A percentile compares a stretch with the other conserved stretches of the same genome.
Conservation (phyloP, 495 filamentous ascomycete species). For the Friedmanniomyces simplex region DNA sequence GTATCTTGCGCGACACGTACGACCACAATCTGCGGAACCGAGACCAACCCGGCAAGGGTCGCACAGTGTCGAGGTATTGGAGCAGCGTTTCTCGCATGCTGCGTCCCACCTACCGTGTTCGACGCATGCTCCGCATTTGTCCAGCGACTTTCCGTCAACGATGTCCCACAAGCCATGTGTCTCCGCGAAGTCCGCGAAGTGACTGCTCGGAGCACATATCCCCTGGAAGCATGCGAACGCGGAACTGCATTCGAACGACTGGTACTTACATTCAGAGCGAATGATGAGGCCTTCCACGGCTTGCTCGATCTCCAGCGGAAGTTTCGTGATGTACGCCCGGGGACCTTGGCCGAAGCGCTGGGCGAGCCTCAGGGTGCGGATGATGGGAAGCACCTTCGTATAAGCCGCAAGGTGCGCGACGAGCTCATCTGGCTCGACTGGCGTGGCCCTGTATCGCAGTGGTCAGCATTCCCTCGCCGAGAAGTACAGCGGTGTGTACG, state of each 20-base stretch:
- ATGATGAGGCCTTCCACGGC: conserved; percentile 1
- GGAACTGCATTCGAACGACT: no score
- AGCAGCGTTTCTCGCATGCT: no score
- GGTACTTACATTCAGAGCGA: not conserved
- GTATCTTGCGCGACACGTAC: not conserved
- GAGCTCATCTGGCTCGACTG: conserved; percentile 2
- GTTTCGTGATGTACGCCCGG: conserved; percentile 12
- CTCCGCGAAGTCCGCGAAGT: no score
- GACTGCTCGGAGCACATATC: no score
- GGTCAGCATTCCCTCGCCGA: not conserved
- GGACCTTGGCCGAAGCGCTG: conserved; percentile 14
- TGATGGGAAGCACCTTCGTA: not conserved
- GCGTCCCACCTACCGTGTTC: no score
- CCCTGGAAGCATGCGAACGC: no score
- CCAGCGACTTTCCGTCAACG: no score
- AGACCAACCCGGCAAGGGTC: no score
- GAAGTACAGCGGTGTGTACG: not conserved
- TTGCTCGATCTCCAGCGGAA: conserved; percentile 8
- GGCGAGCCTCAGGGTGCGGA: conserved; percentile 6
- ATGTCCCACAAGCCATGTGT: no score
- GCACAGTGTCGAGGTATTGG: no score
- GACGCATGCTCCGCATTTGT: no score
- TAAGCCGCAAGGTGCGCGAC: not conserved
- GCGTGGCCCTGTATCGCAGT: conserved; percentile 1
- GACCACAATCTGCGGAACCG: not conserved